Conservation (phyloP, 2,329 filamentous ascomycete genomes). For the Diaporthe destruens region DNA sequence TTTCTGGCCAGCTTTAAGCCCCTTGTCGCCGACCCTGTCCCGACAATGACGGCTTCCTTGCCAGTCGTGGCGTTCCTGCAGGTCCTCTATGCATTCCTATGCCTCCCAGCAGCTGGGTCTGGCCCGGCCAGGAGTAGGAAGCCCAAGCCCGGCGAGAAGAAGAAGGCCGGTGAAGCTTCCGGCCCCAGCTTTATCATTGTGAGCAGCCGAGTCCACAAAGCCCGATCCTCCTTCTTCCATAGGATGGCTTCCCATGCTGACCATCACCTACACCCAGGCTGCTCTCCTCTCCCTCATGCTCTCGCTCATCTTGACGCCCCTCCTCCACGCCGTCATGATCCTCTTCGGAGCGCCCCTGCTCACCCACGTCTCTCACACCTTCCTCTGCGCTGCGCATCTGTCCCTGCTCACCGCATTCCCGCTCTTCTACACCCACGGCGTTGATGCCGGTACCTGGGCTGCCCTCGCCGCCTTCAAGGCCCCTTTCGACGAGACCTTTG, state of each 20-base stretch:
- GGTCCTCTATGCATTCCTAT: conserved; percentile 68
- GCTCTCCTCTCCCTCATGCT: conserved; percentile 64
- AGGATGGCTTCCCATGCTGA: conserved; percentile 28
- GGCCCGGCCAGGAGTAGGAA: conserved; percentile 61
- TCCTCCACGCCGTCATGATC: conserved; percentile 74
- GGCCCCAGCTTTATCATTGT: conserved; percentile 62
- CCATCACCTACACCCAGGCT: conserved; percentile 50
- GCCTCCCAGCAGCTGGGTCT: conserved; percentile 72
- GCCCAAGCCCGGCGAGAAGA: conserved; percentile 65
- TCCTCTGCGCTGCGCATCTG: conserved; percentile 85
- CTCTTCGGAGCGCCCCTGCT: conserved; percentile 94
- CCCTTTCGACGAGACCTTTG: conserved; percentile 87
- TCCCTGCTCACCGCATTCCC: conserved; percentile 83
- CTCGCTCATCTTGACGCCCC: conserved; percentile 78
- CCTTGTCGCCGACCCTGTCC: conserved; percentile 50
- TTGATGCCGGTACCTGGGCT: conserved; percentile 79
- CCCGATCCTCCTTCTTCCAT: not conserved
- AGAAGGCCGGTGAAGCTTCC: conserved; percentile 52
- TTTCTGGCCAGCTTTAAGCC: conserved; percentile 48
- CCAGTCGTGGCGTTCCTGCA: conserved; percentile 50
- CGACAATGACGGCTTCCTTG: conserved; percentile 49
- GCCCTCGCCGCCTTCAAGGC: conserved; percentile 73
- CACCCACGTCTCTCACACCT: conserved; percentile 81
- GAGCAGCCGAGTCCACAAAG: conserved; percentile 45
- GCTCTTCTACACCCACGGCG: conserved; percentile 86